These are phyloP conservation scores for Termitomyces heimii DNA, from an alignment of 768 basidiomycete genomes.

Conservation along the genomic window DNA sequence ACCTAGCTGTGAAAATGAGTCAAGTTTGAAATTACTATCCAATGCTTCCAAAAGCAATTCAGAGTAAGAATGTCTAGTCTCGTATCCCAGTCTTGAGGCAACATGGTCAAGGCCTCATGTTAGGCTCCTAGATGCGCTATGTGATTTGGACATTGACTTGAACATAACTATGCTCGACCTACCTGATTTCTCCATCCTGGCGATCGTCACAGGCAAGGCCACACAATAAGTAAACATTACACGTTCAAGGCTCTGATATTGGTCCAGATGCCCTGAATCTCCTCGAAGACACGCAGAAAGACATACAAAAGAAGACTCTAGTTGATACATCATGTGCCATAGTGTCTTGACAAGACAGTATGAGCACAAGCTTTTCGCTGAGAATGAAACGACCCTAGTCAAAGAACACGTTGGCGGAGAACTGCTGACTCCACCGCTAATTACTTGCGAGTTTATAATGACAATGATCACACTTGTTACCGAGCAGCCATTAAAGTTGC, in stretches of 20 bases:
- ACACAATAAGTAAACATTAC: neutral
- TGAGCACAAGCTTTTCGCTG: no score
- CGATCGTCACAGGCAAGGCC: neutral
- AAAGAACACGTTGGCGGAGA: no score
- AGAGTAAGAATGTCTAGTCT: neutral
- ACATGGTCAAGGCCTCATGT: neutral
- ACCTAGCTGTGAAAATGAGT: neutral
- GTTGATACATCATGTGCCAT: neutral
- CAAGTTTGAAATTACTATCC: neutral
- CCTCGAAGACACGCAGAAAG: neutral
- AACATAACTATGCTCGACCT: neutral
- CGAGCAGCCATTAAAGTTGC: neutral
- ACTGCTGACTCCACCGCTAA: no score
- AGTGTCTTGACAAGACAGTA: no score
- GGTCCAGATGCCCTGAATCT: neutral
- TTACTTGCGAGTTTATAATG: no score
- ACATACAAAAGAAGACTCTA: neutral
- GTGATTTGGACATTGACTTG: neutral
- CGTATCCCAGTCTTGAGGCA: neutral
- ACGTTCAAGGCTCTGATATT: neutral
- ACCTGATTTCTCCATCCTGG: neutral
- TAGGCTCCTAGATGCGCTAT: neutral
- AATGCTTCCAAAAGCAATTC: neutral
- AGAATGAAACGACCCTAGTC: no score
- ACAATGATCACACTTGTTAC: neutral